Evolutionary conservation across 1,139 yeast genomes (phyloP), one percentile per base, ranked within the genome.

Genomic region (Lodderomyces parapsilosis): DNA sequence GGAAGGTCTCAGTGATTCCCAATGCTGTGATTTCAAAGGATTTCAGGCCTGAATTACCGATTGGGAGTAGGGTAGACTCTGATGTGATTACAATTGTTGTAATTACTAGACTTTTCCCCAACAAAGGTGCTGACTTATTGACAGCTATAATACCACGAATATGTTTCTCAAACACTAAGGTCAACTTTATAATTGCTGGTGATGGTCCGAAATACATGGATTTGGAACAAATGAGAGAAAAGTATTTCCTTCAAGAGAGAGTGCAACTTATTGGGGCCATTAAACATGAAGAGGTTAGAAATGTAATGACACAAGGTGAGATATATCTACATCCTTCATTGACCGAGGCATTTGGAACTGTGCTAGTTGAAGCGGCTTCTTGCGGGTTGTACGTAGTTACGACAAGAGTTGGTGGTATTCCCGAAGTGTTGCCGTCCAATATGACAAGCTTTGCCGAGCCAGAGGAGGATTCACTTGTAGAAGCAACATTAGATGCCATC

Each of bases 321-420:
- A 93, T 94, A 11, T 94, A 91, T 60, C 65, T 94, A 38, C 99
- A 94, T 62, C 93, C 99, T 0, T 85, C 96, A 1, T 69, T 94
- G 28, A 94, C 99, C 0, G 99, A 94, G 60, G 99, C 99, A 0
- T 94, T 94, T 66, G 99, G 99, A 1, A 93, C 99, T 0, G 99
- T 90, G 0, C 69, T 94, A 18, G 96, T 94, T 0, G 99, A 94
- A 59, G 99, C 99, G 0, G 99, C 98, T 0, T 86, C 96, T 0
- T 93, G 99, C 68, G 98, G 98, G 0, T 64, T 94, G 31, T 74
- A 88, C 27, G 96, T 94, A 2, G 99, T 94, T 0, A 91, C 98
- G 0, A 94, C 99, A 0, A 83, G 83, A 48, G 99, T 94, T 0
- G 99, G 99, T 1, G 99, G 99, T 3, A 91, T 93, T 36, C 98